Evolutionary conservation across 1,284 basidiomycete species (phyloP), one percentile per base, ranked within the genome.

Genomic region (Pseudozyma hubeiensis): DNA sequence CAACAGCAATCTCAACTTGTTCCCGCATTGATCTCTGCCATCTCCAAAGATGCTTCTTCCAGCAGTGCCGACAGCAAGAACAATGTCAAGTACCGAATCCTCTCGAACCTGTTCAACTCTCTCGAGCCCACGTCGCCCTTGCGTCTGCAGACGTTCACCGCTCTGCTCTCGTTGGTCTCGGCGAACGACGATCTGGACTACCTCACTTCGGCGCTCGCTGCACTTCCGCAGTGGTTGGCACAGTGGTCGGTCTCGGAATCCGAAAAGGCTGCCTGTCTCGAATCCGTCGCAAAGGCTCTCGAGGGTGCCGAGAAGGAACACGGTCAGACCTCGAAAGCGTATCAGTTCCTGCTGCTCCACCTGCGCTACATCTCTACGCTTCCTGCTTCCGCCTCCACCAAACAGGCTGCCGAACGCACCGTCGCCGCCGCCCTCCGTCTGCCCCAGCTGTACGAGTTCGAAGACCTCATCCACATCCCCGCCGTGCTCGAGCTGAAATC

Each of bases 31-130:
- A 34, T 65, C 35, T 45, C 55, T 5, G 65, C 69, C n/a, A 31
- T 79, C 9, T n/a, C 54, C 16, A 58, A 55, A 16, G 56, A 72
- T 16, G 52, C 56, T n/a, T 24, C 46, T 9, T 30, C 35, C 16
- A 7, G 11, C 13, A 41, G 11, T 41, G 40, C 13, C 7, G 16
- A 10, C 5, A 75, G 79, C 11, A 79, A 72, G 73, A 73, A 65
- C 54, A 63, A 71, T 13, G 75, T 76, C 11, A 62, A 65, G 24
- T 78, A 78, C 31, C 76, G 70, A 40, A 79, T 80, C 45, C 75
- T 84, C 14, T 71, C 80, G 29, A 84, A 84, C 77, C 64, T 81
- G 14, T 84, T 79, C 77, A 84, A 84, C 73, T 53, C 72, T 31
- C 60, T 84, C 29, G 70, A 78, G 2, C 31, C 77, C 8, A 30